Evolutionary conservation across 2,329 filamentous ascomycete genomes (phyloP).

Genomic region (Colletotrichum truncatum): DNA sequence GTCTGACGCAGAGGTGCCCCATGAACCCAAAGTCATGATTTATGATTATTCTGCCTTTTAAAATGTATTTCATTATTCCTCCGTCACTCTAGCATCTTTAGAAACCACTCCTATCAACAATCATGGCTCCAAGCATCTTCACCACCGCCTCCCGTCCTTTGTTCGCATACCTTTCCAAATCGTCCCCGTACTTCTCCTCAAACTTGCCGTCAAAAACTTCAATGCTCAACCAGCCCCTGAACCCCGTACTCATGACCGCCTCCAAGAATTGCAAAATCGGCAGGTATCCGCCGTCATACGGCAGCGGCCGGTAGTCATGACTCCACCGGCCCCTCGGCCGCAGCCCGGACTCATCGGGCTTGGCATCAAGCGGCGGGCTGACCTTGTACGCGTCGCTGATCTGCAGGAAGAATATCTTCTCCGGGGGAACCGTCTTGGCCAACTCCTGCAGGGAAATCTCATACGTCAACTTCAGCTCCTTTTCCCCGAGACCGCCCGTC

Average conservation of each 20-base stretch:
- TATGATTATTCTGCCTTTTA: too few relatives aligned
- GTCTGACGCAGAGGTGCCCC: constrained; percentile 20
- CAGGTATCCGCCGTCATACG: constrained; percentile 76
- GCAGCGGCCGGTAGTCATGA: constrained; percentile 74
- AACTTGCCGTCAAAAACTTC: constrained; percentile 60
- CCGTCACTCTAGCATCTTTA: background rate
- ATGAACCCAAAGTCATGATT: background rate
- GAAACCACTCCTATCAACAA: constrained; percentile 2
- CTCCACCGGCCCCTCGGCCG: constrained; percentile 75
- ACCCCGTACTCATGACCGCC: constrained; percentile 75
- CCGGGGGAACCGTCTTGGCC: constrained; percentile 63
- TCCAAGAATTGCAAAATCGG: constrained; percentile 71
- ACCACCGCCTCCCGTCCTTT: constrained; percentile 32
- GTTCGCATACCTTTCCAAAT: constrained; percentile 36
- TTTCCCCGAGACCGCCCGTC: constrained; percentile 43
- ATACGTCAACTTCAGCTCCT: constrained; percentile 61
- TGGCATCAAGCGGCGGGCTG: constrained; percentile 60
- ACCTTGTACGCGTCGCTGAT: constrained; percentile 79
- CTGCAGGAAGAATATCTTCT: constrained; percentile 80
- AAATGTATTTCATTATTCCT: too few relatives aligned
- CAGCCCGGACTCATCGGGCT: constrained; percentile 59
- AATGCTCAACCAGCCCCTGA: constrained; percentile 72
- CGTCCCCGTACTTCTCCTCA: constrained; percentile 40
- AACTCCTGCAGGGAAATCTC: constrained; percentile 65
- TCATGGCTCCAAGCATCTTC: constrained; percentile 23